Percentiles rank a stretch among this genome's conserved stretches.
phyloP scores from a whole-genome alignment of 2,329 filamentous ascomycete species.

The Exophiala spinifera region DNA sequence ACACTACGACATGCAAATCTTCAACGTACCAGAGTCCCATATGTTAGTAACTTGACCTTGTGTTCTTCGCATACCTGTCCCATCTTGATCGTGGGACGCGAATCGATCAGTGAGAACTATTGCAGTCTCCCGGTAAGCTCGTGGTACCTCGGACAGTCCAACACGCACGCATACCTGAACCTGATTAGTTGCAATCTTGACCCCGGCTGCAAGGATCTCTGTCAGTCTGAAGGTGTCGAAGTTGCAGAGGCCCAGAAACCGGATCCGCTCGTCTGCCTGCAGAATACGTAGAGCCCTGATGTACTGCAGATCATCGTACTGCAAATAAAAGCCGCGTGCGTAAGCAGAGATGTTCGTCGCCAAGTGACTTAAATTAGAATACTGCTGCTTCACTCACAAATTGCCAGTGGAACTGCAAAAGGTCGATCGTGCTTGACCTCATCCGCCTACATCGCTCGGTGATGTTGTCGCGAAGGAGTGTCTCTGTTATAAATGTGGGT shows the following conservation, averaged over 20 bases:
- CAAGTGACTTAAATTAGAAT: neutral
- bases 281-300: constrained; percentile 36
- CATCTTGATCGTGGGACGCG: constrained; percentile 40
- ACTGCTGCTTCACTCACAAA: constrained; percentile 28
- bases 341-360: too few species aligned
- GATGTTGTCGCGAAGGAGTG: constrained; percentile 36
- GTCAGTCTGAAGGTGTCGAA: constrained; percentile 42
- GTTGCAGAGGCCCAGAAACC: constrained; percentile 41
- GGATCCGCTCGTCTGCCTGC: constrained; percentile 35
- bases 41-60: constrained; percentile 45
- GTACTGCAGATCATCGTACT: constrained; percentile 41
- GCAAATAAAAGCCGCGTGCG: neutral
- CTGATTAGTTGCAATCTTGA: constrained; percentile 38
- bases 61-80: constrained; percentile 37
- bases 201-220: constrained; percentile 34
- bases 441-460: constrained; percentile 37
- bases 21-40: constrained; percentile 38
- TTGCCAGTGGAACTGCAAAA: constrained; percentile 47
- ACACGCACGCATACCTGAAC: constrained; percentile 33
- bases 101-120: constrained; percentile 43
- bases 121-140: neutral
- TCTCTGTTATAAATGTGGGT: constrained; percentile 33
- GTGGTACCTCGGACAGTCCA: neutral
- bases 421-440: constrained; percentile 36
- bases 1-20: too few species aligned